Evolutionary conservation across 2,329 filamentous ascomycete species (phyloP).

Genomic region (Colletotrichum magnum): DNA sequence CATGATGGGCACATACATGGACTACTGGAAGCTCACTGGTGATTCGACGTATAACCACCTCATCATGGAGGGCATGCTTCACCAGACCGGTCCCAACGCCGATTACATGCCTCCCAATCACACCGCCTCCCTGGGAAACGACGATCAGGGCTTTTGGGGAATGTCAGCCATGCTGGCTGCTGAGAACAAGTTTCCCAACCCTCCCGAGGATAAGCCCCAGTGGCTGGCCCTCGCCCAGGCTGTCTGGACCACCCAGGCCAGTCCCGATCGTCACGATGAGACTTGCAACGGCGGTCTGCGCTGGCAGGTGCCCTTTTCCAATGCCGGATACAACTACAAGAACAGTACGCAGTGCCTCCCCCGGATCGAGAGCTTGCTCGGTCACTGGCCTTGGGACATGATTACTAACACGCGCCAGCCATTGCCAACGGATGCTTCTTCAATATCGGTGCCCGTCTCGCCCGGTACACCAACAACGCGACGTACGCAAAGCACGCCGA

Average conservation of each 20-base stretch:
- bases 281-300: constrained; percentile 78
- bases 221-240: constrained; percentile 78
- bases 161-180: constrained; percentile 77
- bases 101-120: constrained; percentile 75
- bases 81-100: constrained; percentile 69
- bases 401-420: constrained; percentile 50
- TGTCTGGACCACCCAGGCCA: constrained; percentile 75
- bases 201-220: constrained; percentile 65
- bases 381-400: not conserved
- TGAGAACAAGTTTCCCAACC: constrained; percentile 74
- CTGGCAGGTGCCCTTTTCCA: constrained; percentile 84
- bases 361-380: not conserved
- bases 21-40: constrained; percentile 79
- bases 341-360: constrained; percentile 58
- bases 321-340: constrained; percentile 84
- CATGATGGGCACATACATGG: constrained; percentile 77
- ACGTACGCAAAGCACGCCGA: constrained; percentile 76
- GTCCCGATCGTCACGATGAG: constrained; percentile 73
- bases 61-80: constrained; percentile 68
- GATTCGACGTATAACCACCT: constrained; percentile 74
- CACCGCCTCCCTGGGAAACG: constrained; percentile 72
- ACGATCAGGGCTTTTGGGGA: constrained; percentile 81
- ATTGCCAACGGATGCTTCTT: constrained; percentile 76
- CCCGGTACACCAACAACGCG: constrained; percentile 76
- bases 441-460: constrained; percentile 77